phyloP scores from a whole-genome alignment of 169 alveolate genomes.

The Cryptosporidium sp. region DNA sequence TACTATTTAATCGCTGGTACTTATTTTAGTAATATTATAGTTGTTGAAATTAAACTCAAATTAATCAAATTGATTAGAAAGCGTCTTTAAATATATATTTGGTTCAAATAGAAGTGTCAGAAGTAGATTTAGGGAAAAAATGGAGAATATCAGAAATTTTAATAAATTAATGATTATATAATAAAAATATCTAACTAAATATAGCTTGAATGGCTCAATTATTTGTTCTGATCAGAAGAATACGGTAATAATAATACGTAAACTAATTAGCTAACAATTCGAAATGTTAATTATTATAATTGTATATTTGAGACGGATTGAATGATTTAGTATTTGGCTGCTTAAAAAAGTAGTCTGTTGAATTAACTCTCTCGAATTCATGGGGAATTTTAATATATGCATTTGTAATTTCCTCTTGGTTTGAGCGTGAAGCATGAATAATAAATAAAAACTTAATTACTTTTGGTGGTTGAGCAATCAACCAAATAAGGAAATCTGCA shows the following conservation, averaged over 20 bases:
- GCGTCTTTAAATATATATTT: no score
- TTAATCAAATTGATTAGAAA: no score
- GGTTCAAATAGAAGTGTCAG: no score
- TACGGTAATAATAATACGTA: background rate
- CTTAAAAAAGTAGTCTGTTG: conserved; percentile 30
- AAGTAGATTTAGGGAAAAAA: no score
- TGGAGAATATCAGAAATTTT: no score
- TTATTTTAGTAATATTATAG: no score
- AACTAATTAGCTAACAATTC: no score
- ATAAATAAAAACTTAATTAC: background rate
- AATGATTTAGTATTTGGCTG: conserved; percentile 23
- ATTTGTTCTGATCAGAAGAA: no score
- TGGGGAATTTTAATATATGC: background rate
- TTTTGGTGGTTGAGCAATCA: background rate
- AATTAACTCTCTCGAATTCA: background rate
- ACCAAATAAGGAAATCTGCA: conserved; percentile 11
- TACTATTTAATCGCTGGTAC: no score
- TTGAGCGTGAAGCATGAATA: background rate
- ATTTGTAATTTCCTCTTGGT: background rate
- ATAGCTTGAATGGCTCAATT: no score
- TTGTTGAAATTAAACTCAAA: no score
- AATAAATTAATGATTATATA: no score
- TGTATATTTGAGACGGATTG: conserved; percentile 19
- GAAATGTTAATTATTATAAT: background rate
- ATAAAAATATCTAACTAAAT: background rate